Evolutionary conservation across 2,329 filamentous ascomycete species (phyloP).

Genomic region (Rutstroemia sp.): DNA sequence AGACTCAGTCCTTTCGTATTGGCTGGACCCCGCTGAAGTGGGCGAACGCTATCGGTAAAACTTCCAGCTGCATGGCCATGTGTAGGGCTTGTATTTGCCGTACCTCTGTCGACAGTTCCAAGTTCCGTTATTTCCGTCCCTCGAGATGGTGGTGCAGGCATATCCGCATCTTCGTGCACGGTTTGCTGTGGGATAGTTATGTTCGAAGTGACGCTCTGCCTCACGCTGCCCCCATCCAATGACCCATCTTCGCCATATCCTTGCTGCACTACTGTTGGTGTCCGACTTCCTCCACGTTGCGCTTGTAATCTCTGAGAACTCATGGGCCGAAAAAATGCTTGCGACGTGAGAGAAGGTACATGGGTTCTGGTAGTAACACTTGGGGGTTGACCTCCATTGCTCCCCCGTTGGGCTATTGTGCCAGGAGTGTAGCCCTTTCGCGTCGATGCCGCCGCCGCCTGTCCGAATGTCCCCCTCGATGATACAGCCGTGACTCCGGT

Average conservation of each 20-base stretch:
- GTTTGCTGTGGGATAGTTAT: constrained; percentile 10
- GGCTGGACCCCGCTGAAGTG: constrained; percentile 41
- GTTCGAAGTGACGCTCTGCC: constrained; percentile 53
- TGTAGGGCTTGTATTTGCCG: constrained; percentile 68
- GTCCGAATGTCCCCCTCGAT: constrained; percentile 42
- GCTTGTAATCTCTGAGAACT: constrained; percentile 91
- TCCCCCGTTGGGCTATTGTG: constrained; percentile 14
- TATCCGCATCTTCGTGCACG: constrained; percentile 41
- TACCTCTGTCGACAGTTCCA: constrained; percentile 55
- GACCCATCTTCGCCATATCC: constrained; percentile 36
- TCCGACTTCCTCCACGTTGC: constrained; percentile 59
- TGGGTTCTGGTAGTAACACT: constrained; percentile 76
- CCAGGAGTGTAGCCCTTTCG: constrained; percentile 35
- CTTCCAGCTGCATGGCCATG: constrained; percentile 52
- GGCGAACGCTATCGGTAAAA: constrained; percentile 70
- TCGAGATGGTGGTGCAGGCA: constrained; percentile 60
- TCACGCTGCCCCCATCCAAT: constrained; percentile 39
- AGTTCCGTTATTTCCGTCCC: constrained; percentile 71
- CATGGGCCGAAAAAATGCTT: constrained; percentile 94
- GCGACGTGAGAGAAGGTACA: constrained; percentile 79
- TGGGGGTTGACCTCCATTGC: constrained; percentile 45
- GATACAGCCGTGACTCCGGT: constrained; percentile 38
- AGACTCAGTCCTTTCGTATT: constrained; percentile 40
- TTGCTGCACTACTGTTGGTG: constrained; percentile 30
- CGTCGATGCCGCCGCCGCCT: constrained; percentile 43